These are phyloP conservation scores for Stachybotrys echinatus DNA, from an alignment of 2,329 filamentous ascomycete genomes.

Conservation along the genomic window DNA sequence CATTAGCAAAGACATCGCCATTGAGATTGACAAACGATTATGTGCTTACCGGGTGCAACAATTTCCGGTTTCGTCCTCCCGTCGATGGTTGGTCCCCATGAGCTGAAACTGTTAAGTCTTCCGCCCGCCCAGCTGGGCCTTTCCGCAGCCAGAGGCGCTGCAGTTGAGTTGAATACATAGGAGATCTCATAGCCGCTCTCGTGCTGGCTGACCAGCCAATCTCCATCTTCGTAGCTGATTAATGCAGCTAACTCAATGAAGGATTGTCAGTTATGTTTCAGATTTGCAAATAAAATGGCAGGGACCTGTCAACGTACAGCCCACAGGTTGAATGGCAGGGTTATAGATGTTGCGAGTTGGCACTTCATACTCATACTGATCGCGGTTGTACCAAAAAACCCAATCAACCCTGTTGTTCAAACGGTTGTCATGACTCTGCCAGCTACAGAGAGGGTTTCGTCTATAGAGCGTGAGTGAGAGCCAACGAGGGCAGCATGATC, in stretches of 20 bases:
- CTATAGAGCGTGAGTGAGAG: neutral
- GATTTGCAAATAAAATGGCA: too few relatives aligned
- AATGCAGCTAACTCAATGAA: too few relatives aligned
- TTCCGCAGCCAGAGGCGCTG: neutral
- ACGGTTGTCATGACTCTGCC: neutral
- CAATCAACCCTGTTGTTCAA: neutral
- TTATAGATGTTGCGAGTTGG: neutral
- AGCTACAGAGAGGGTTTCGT: neutral
- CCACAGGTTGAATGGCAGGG: neutral
- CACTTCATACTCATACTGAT: neutral
- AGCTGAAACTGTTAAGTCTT: slow-evolving; percentile 5
- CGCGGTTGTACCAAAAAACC: neutral
- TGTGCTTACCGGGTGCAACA: slow-evolving; percentile 1
- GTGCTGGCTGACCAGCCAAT: slow-evolving; percentile 4
- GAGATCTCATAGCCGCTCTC: slow-evolving; percentile 3
- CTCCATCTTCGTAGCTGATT: slow-evolving; percentile 4
- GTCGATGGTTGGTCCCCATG: slow-evolving; percentile 6
- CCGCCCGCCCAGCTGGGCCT: neutral
- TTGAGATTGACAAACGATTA: too few relatives aligned
- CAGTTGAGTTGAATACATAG: slow-evolving; percentile 2
- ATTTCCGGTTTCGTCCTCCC: slow-evolving; percentile 6
- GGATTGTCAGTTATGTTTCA: too few relatives aligned
- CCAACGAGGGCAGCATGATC: neutral
- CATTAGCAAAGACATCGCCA: too few relatives aligned
- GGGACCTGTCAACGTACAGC: too few relatives aligned